Percentiles rank a stretch among this genome's conserved stretches.
phyloP scores from a whole-genome alignment of 2,329 filamentous ascomycete genomes.

The Huntiella decipiens region DNA sequence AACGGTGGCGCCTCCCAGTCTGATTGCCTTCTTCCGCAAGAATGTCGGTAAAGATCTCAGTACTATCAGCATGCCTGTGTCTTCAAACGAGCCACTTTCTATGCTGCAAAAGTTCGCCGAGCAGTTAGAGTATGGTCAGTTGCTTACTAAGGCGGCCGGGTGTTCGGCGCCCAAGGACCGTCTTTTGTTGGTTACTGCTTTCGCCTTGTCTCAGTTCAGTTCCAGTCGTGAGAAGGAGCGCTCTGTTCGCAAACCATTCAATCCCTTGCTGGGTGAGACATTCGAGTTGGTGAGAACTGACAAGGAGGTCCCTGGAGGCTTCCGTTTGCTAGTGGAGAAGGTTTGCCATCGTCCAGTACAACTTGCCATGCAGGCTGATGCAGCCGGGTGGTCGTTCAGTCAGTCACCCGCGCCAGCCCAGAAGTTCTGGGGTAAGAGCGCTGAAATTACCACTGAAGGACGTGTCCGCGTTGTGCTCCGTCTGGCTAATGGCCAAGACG shows the following conservation, averaged over 20 bases:
- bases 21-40: constrained; percentile 88
- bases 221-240: constrained; percentile 71
- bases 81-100: constrained; percentile 82
- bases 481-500: constrained; percentile 45
- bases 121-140: constrained; percentile 71
- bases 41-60: constrained; percentile 96
- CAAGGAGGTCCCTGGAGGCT: constrained; percentile 49
- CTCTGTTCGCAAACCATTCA: constrained; percentile 88
- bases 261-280: constrained; percentile 88
- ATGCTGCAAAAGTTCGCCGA: constrained; percentile 77
- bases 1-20: constrained; percentile 63
- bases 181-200: constrained; percentile 70
- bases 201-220: constrained; percentile 76
- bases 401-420: constrained; percentile 79
- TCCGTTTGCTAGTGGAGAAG: constrained; percentile 87
- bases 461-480: constrained; percentile 59
- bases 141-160: constrained; percentile 58
- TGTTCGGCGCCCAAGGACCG: constrained; percentile 45
- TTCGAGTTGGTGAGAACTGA: constrained; percentile 82
- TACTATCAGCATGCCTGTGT: constrained; percentile 93
- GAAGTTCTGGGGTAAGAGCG: constrained; percentile 97
- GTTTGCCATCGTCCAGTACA: constrained; percentile 83
- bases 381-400: constrained; percentile 64
- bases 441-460: constrained; percentile 84
- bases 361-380: constrained; percentile 84